A percentile compares a stretch with the other conserved stretches of the same genome.
These are phyloP conservation scores for Diplotaxis tenuifolia DNA, from an alignment of 345 rosid genomes.

Conservation along the genomic window DNA sequence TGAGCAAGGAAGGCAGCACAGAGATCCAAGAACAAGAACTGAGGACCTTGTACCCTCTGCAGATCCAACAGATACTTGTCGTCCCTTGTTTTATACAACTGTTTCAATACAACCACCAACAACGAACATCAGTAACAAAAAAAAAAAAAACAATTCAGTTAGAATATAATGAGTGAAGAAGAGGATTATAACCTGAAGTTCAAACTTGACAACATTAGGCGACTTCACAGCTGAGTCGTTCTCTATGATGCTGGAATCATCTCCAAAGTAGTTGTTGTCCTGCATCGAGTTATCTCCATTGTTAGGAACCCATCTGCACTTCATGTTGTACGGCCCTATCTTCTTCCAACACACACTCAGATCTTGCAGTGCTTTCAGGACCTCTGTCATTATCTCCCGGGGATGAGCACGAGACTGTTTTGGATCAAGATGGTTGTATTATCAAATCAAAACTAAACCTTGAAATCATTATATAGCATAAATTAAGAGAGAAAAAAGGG, in stretches of 20 bases:
- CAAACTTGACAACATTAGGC: slow-evolving; percentile 70
- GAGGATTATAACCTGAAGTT: slow-evolving; percentile 28
- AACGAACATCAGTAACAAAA: neutral
- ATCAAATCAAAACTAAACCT: neutral
- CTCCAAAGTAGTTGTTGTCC: slow-evolving; percentile 62
- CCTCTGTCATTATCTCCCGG: slow-evolving; percentile 84
- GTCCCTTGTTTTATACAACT: slow-evolving; percentile 81
- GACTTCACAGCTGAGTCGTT: slow-evolving; percentile 47
- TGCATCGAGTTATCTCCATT: slow-evolving; percentile 47
- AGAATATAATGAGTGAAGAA: slow-evolving; percentile 1
- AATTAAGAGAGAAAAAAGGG: neutral
- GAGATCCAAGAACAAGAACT: slow-evolving; percentile 77
- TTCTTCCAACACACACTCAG: slow-evolving; percentile 92
- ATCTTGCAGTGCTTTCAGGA: slow-evolving; percentile 79
- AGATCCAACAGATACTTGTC: slow-evolving; percentile 81
- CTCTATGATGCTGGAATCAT: slow-evolving; percentile 59
- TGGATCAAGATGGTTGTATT: neutral
- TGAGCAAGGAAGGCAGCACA: slow-evolving; percentile 82
- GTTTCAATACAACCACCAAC: slow-evolving; percentile 25
- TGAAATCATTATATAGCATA: neutral
- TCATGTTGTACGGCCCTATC: slow-evolving; percentile 94
- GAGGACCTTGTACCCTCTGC: slow-evolving; percentile 74
- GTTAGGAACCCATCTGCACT: slow-evolving; percentile 84
- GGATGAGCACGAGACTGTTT: slow-evolving; percentile 86
- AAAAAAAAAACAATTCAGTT: neutral